Base-by-base conservation (phyloP, 1,284 basidiomycete genomes). In the Phenoliferia sp. region DNA sequence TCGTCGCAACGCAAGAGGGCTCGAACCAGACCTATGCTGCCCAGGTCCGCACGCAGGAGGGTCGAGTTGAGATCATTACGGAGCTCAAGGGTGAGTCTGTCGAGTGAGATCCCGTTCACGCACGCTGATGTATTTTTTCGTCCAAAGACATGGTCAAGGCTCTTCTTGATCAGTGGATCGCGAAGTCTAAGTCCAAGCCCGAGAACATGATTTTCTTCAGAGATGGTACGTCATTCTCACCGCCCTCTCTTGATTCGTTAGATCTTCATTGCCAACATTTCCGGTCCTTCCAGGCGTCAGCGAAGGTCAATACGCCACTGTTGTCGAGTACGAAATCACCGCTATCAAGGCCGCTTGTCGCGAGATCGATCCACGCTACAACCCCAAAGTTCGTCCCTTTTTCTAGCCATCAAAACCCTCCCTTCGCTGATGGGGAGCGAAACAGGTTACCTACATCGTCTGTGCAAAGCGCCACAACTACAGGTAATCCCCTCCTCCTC, bases 221-320 rank as follows among this genome's bases (percentile, higher is more conserved):
- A 10, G 68, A 63, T 22, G 65, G 39, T 44, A 44, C 12, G 39
- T n/a, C n/a, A n/a, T n/a, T n/a, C n/a, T n/a, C n/a, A n/a, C n/a
- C n/a, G n/a, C 57, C 15, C 48, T 48, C 28, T 16, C 33, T 56
- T 44, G 28, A 26, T 48, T 39, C 34, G 29, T 6, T 3, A 10
- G 12, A 22, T 0, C 31, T 19, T 78, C 22, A 48, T n/a, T 48
- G 15, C 73, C 81, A 81, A 77, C 79, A 82, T 59, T 12, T 82
- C 83, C 68, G 82, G 39, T 44, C 22, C 12, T 12, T 44, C 12
- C 39, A 44, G 39, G 82, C 61, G 81, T 83, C 0, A 79, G 78
- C 17, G 81, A 84, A 65, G 82, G 82, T 0, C 82, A 83, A 71
- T 82, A 79, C 68, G 74, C 77, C 19, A 74, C 78, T 16, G 81